These are phyloP conservation scores for Wickerhamiella allomyrinae DNA, from an alignment of 805 yeast species.

Conservation along the genomic window DNA sequence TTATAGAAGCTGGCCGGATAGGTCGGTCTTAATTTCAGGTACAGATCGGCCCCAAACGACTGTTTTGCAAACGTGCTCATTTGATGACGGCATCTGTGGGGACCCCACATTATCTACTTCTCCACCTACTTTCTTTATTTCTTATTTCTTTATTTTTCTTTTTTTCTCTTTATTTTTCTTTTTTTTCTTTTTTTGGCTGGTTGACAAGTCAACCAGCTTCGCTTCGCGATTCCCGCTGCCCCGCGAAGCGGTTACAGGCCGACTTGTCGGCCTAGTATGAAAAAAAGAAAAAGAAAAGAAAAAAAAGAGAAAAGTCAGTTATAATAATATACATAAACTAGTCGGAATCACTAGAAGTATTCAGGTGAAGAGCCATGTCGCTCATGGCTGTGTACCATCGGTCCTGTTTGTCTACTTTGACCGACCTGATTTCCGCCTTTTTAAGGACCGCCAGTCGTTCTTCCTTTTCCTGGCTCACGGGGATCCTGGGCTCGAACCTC, in stretches of 20 bases:
- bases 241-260: too few species aligned
- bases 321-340: background rate
- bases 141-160: too few species aligned
- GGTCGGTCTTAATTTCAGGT: slow-evolving; percentile 47
- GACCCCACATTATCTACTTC: too few species aligned
- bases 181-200: too few species aligned
- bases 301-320: too few species aligned
- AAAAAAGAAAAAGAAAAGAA: too few species aligned
- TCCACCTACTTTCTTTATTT: too few species aligned
- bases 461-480: slow-evolving; percentile 23
- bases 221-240: too few species aligned
- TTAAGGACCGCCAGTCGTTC: slow-evolving; percentile 4
- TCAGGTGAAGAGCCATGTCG: slow-evolving; percentile 16
- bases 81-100: too few species aligned
- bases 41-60: slow-evolving; percentile 39
- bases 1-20: slow-evolving; percentile 44
- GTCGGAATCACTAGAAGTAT: background rate
- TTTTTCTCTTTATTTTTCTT: too few species aligned
- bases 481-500: slow-evolving; percentile 15
- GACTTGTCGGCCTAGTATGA: too few species aligned
- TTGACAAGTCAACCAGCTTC: too few species aligned
- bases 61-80: slow-evolving; percentile 54
- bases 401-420: slow-evolving; percentile 9
- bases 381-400: slow-evolving; percentile 23
- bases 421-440: background rate